Evolutionary conservation across 345 rosid species (phyloP).

Genomic region (Euphorbia lathyris): DNA sequence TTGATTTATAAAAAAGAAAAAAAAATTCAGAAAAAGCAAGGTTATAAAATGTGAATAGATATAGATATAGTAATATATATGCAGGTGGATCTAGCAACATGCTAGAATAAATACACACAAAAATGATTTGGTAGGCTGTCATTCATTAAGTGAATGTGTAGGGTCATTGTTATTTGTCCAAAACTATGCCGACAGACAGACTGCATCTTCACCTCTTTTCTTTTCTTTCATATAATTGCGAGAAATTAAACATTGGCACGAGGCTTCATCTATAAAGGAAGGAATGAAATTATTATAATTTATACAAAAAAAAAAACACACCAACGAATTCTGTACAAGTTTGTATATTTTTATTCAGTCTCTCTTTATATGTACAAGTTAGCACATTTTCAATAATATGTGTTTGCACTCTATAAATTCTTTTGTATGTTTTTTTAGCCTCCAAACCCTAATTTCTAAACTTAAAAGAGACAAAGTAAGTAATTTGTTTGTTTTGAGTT

Average conservation of each 20-base stretch:
- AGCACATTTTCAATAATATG: too few relatives aligned
- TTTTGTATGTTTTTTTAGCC: too few relatives aligned
- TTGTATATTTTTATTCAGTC: not conserved
- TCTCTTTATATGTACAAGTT: too few relatives aligned
- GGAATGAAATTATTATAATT: conserved; percentile 7
- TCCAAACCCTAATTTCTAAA: too few relatives aligned
- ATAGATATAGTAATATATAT: not conserved
- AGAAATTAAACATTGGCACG: conserved; percentile 10
- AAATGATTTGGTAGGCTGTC: conserved; percentile 9
- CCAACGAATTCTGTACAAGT: not conserved
- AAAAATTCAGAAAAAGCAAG: too few relatives aligned
- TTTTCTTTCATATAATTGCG: conserved; percentile 13
- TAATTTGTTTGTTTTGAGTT: too few relatives aligned
- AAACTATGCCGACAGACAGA: conserved; percentile 25
- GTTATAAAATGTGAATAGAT: too few relatives aligned
- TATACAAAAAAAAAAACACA: not conserved
- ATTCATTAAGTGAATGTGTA: not conserved
- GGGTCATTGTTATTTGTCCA: conserved; percentile 9
- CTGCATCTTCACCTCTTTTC: conserved; percentile 19
- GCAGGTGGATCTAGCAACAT: not conserved
- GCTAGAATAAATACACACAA: not conserved
- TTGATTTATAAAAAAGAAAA: too few relatives aligned
- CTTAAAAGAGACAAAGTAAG: too few relatives aligned
- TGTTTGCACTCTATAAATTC: too few relatives aligned
- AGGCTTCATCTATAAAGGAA: conserved; percentile 1